Conservation (phyloP, 208 protist species). For the Sergeia podlipaevii region DNA sequence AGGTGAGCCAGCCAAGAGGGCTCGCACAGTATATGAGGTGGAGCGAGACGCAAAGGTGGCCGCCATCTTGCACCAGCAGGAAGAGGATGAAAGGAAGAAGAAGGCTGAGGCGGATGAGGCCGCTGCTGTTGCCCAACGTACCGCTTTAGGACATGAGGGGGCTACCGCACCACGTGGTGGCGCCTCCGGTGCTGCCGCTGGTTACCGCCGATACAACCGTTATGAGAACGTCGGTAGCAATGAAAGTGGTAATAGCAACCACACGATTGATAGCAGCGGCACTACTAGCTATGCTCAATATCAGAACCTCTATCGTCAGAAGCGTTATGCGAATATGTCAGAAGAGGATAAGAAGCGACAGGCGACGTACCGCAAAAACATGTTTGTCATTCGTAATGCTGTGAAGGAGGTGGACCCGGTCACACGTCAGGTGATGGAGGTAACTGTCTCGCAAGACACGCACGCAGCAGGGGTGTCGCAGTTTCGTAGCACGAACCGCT, state of each 20-base stretch:
- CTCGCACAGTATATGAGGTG: conserved; percentile 55
- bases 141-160: too few species aligned
- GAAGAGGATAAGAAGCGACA: conserved; percentile 13
- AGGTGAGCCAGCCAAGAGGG: conserved; percentile 1
- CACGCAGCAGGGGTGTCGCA: neutral
- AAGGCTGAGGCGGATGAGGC: neutral
- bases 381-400: conserved; percentile 54
- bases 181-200: too few species aligned
- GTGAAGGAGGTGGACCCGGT: conserved; percentile 68
- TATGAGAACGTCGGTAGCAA: neutral
- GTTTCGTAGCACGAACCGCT: conserved; percentile 12
- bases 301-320: neutral
- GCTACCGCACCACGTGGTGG: too few species aligned
- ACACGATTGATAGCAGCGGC: neutral
- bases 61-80: conserved; percentile 17
- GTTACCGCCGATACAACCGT: too few species aligned
- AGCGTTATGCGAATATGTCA: neutral
- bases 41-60: conserved; percentile 55
- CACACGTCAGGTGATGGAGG: conserved; percentile 51
- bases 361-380: conserved; percentile 35
- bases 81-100: neutral
- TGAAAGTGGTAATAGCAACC: neutral
- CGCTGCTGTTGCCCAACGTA: too few species aligned
- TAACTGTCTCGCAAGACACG: conserved; percentile 21
- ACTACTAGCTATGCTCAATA: too few species aligned